phyloP scores from a whole-genome alignment of 352 stramenopile species.

The Proteromonas lacertae region DNA sequence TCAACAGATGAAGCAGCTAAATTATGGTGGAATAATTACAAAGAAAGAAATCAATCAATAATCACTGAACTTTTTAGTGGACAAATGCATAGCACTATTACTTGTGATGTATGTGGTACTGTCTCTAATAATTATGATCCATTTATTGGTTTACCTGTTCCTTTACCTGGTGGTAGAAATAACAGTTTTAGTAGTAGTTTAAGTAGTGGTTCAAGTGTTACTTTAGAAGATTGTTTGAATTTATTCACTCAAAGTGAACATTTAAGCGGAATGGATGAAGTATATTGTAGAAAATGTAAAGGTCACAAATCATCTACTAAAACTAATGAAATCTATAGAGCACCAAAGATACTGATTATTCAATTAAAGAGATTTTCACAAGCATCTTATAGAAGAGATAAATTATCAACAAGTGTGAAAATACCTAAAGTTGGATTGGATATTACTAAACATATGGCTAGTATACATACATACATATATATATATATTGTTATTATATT shows the following conservation, averaged over 20 bases:
- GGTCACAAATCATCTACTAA: conserved; percentile 54
- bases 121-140: too few species aligned
- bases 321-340: conserved; percentile 75
- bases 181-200: too few species aligned
- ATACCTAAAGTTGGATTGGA: too few species aligned
- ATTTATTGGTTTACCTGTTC: too few species aligned
- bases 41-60: conserved; percentile 67
- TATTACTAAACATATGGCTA: too few species aligned
- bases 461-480: too few species aligned
- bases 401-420: too few species aligned
- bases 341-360: conserved; percentile 79
- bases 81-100: conserved; percentile 75
- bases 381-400: too few species aligned
- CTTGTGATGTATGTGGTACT: too few species aligned
- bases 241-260: conserved; percentile 89
- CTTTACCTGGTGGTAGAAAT: too few species aligned
- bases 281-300: conserved; percentile 85
- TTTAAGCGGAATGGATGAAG: conserved; percentile 35
- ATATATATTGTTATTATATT: too few species aligned
- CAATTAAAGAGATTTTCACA: conserved; percentile 95
- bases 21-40: conserved; percentile 64
- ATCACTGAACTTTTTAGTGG: conserved; percentile 76
- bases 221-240: conserved; percentile 63
- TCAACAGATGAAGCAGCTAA: conserved; percentile 47
- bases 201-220: too few species aligned